Conservation (phyloP, 163 green algal species). For the Chlorella variabilis region DNA sequence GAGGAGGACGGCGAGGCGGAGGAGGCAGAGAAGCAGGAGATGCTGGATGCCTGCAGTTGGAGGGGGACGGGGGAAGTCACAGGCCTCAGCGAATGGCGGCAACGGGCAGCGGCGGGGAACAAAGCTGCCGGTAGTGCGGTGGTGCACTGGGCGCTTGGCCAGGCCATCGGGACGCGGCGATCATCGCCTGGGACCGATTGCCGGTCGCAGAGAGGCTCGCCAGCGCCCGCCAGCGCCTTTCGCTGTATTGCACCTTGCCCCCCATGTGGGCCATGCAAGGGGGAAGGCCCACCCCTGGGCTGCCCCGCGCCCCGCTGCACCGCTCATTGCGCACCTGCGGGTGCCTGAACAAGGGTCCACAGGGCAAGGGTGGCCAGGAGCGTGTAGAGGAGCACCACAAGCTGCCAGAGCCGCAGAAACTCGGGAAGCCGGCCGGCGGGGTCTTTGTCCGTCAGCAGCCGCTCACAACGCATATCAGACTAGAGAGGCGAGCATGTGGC, state of each 20-base stretch:
- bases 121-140: too few species aligned
- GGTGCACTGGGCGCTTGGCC: not conserved
- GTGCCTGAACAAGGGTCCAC: constrained; percentile 8
- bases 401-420: not conserved
- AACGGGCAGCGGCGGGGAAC: not conserved
- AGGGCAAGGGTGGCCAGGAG: constrained; percentile 23
- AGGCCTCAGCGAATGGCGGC: not conserved
- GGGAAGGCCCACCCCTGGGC: too few species aligned
- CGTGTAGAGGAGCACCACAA: not conserved
- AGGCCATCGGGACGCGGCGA: not conserved
- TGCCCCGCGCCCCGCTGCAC: too few species aligned
- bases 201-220: not conserved
- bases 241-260: not conserved
- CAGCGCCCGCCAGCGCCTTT: not conserved
- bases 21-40: constrained; percentile 17
- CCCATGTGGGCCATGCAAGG: too few species aligned
- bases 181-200: not conserved
- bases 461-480: not conserved
- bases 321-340: constrained; percentile 3
- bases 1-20: constrained; percentile 18
- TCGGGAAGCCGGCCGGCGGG: not conserved
- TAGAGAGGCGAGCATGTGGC: not conserved
- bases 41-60: constrained; percentile 24
- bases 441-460: not conserved
- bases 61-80: not conserved